Evolutionary conservation across 768 basidiomycete genomes (phyloP).

Genomic region (Mycena polygramma): DNA sequence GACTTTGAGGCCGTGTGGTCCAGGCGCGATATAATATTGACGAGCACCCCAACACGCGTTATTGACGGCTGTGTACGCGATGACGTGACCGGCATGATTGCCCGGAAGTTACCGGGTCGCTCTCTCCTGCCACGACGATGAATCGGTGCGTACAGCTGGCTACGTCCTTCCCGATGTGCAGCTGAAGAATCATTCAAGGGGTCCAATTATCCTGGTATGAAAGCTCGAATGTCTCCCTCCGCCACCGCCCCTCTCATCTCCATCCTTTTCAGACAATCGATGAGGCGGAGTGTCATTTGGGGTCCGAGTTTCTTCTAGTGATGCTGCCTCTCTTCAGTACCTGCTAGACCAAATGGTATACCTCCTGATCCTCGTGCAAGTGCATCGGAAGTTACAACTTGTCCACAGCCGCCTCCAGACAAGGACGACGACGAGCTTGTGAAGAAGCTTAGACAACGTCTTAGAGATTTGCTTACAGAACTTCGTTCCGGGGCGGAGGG

Average conservation of each 20-base stretch:
- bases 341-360: slow-evolving; percentile 54
- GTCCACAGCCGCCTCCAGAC: slow-evolving; percentile 51
- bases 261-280: slow-evolving; percentile 28
- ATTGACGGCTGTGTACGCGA: background rate
- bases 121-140: slow-evolving; percentile 1
- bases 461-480: slow-evolving; percentile 51
- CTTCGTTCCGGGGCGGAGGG: slow-evolving; percentile 54
- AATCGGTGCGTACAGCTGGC: background rate
- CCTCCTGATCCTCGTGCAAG: background rate
- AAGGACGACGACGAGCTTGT: slow-evolving; percentile 53
- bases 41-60: background rate
- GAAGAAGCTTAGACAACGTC: slow-evolving; percentile 51
- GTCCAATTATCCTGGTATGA: slow-evolving; percentile 8
- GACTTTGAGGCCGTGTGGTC: too few species aligned
- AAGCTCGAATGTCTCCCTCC: background rate
- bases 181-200: background rate
- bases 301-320: background rate
- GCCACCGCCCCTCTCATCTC: background rate
- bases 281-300: slow-evolving; percentile 18
- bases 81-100: background rate
- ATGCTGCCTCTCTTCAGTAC: slow-evolving; percentile 42
- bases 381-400: background rate
- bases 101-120: background rate
- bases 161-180: background rate
- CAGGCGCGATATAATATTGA: too few species aligned